phyloP scores from a whole-genome alignment of 768 basidiomycete species.

The Gelatoporia subvermispora region DNA sequence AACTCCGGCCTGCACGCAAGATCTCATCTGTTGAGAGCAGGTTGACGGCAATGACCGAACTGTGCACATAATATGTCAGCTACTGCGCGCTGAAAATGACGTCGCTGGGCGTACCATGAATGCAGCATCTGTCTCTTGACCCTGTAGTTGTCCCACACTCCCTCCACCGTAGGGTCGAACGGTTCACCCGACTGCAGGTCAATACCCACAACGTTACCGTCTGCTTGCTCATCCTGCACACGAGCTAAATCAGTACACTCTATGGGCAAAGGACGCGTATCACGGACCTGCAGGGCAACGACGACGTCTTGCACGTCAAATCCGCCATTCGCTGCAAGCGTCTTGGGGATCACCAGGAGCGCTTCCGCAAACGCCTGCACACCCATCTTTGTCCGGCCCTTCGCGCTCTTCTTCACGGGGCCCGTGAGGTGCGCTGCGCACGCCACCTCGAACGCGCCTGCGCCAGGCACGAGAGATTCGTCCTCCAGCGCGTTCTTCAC shows the following conservation, averaged over 20 bases:
- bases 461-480: constrained; percentile 84
- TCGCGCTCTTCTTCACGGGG: constrained; percentile 76
- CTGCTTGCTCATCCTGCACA: constrained; percentile 84
- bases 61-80: constrained; percentile 26
- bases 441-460: constrained; percentile 94
- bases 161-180: constrained; percentile 91
- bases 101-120: constrained; percentile 63
- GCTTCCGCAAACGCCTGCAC: constrained; percentile 97
- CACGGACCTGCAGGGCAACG: constrained; percentile 75
- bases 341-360: constrained; percentile 91
- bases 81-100: constrained; percentile 16
- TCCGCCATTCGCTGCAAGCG: constrained; percentile 91
- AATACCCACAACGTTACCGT: constrained; percentile 89
- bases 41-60: constrained; percentile 93
- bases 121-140: constrained; percentile 99
- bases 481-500: constrained; percentile 98
- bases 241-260: background rate
- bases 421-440: constrained; percentile 82
- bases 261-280: background rate
- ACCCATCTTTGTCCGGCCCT: constrained; percentile 95
- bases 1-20: constrained; percentile 82
- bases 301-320: constrained; percentile 96
- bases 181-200: constrained; percentile 93
- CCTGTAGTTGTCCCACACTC: constrained; percentile 98
- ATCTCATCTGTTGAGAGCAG: constrained; percentile 96